Evolutionary conservation across 345 rosid species (phyloP), one percentile per base, ranked within the genome.

Genomic region (Viola odorata): DNA sequence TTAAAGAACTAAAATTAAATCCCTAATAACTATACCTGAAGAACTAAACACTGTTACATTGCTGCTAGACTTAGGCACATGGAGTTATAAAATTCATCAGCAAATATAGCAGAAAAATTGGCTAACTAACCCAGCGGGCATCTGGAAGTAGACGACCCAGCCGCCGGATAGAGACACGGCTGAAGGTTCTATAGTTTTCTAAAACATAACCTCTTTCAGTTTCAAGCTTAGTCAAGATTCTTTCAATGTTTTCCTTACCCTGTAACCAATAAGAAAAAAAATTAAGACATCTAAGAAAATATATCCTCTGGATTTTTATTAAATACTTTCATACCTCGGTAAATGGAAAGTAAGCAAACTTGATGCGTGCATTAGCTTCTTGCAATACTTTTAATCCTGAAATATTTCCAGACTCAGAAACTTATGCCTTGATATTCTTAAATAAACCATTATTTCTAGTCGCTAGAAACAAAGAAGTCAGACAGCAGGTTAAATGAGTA

Each of bases 81-180:
- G 12, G 16, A 11, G 38, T 41, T 15, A 49, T 50, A 42, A 60
- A 39, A 63, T 36, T 53, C 48, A 53, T 52, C 11, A 53, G 49
- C 14, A 37, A 12, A n/a, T 45, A 36, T 12, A 54, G 41, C 41
- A 50, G n/a, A 58, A 40, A 45, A 13, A 47, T 0, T 23, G 32
- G 17, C 14, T 3, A 61, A 80, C 89, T 72, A 58, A 86, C 96
- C 91, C 89, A 86, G 57, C 83, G 82, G 64, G 85, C 81, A 82
- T 83, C 91, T 44, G 96, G 96, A 74, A 89, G 87, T 70, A 89
- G 70, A 65, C 94, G 91, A 60, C 94, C 96, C 53, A 86, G 94
- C 52, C 89, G 75, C 45, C 91, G 77, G 63, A 86, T 45, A 58
- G 91, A 84, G 56, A 84, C 83, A 58, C 83, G 87, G 54, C 81